These are phyloP conservation scores for Penicillium griseofulvum DNA, from an alignment of 2,329 filamentous ascomycete species.

Conservation along the genomic window DNA sequence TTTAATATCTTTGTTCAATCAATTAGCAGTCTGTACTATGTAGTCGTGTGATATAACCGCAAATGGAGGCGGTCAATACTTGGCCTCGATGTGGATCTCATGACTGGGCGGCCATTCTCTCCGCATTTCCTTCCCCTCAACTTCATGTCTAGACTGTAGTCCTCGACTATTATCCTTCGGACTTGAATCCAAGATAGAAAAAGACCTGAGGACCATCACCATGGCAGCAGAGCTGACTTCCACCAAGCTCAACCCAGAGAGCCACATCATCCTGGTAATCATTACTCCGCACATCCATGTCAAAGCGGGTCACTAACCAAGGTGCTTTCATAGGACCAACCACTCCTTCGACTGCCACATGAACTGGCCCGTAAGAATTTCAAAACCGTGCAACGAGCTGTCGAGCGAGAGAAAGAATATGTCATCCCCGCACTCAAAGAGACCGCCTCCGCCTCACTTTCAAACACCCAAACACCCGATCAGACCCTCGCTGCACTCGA, in stretches of 20 bases:
- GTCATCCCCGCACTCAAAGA: constrained; percentile 51
- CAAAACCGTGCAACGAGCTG: constrained; percentile 62
- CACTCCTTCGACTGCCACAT: constrained; percentile 85
- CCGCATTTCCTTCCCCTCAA: constrained; percentile 6
- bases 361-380: constrained; percentile 94
- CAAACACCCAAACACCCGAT: constrained; percentile 60
- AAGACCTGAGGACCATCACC: neutral
- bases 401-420: constrained; percentile 50
- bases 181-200: neutral
- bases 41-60: neutral
- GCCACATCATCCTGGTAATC: constrained; percentile 49
- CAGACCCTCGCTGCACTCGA: constrained; percentile 80
- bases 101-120: constrained; percentile 7
- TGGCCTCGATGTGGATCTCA: constrained; percentile 9
- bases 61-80: constrained; percentile 5
- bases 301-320: constrained; percentile 8
- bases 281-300: constrained; percentile 10
- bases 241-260: constrained; percentile 51
- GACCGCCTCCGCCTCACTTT: constrained; percentile 61
- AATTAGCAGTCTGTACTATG: no score
- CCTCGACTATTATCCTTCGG: neutral
- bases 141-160: neutral
- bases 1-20: neutral
- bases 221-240: constrained; percentile 47
- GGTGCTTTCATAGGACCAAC: constrained; percentile 68